Evolutionary conservation across 148 eudicot genomes (phyloP), one percentile per base, ranked within the genome.

Genomic region (Nepenthes mirabilis): DNA sequence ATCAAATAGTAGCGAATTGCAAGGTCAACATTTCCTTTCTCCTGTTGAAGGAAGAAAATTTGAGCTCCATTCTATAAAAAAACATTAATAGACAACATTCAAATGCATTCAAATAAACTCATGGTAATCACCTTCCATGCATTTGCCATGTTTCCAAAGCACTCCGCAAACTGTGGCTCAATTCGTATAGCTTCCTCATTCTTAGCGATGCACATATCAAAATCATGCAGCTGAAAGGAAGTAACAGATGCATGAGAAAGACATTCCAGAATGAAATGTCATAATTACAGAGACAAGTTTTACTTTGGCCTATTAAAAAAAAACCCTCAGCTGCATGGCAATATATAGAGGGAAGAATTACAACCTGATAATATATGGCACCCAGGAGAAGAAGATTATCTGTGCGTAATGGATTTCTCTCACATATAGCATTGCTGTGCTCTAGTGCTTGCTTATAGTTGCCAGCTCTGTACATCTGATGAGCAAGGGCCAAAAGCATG

Each of bases 121-220:
- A 9, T 36, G 48, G 33, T 45, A 49, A 45, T 61, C 61, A 91
- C 98, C 98, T 91, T 91, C 96, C 88, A 91, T 55, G 98, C 98
- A 75, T 91, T 91, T 36, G 96, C 98, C 95, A 91, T 82, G 70
- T 91, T 91, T 43, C 98, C 98, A 72, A 73, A 88, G 75, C 96
- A 88, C 82, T 91, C 98, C 1, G 96, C 98, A 72, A 91, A 91
- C 43, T 77, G 81, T 50, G 94, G 85, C 64, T 91, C 90, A 69
- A 88, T 82, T 58, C 62, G 79, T 59, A 88, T 74, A 67, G 98
- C 98, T 79, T 88, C 98, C 74, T 91, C 96, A 74, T 91, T 91
- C 65, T 80, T 91, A 6, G 86, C 77, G 45, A 88, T 80, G 78
- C 96, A 91, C 75, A 65, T 76, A 67, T 88, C 98, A 65, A 83